Conservation (phyloP, 768 basidiomycete genomes). For the Ephemerocybe angulata region DNA sequence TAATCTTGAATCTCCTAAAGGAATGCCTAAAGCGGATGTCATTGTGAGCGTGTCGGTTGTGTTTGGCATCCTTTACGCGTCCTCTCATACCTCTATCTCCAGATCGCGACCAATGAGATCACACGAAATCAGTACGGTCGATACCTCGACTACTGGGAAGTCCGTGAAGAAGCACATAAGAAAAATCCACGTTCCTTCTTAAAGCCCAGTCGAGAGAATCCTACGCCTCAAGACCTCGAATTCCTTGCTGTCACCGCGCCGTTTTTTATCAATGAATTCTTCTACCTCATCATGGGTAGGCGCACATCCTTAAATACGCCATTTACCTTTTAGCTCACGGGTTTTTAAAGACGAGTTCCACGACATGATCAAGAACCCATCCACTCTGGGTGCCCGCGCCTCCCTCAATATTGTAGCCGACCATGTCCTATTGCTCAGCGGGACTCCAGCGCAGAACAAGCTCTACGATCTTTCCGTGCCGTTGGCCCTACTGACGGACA, state of each 20-base stretch:
- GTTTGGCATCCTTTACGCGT: background rate
- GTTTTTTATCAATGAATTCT: background rate
- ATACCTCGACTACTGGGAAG: background rate
- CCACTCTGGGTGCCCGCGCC: background rate
- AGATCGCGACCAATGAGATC: background rate
- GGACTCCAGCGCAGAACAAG: conserved; percentile 6
- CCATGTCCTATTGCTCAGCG: conserved; percentile 1
- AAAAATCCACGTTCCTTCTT: background rate
- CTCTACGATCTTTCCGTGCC: conserved; percentile 1
- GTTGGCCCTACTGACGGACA: background rate
- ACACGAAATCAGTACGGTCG: background rate
- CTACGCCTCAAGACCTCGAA: background rate
- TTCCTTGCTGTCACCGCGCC: background rate
- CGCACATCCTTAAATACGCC: background rate
- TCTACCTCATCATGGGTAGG: background rate
- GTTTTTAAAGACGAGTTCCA: conserved; percentile 2
- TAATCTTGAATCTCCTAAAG: background rate
- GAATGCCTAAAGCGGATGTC: background rate
- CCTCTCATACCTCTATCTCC: background rate
- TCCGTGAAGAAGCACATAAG: background rate
- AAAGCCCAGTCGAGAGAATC: background rate
- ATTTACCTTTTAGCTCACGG: too few species aligned
- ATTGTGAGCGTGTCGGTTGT: background rate
- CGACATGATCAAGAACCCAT: background rate
- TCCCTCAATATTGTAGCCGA: background rate